phyloP scores from a whole-genome alignment of 2,329 filamentous ascomycete genomes.

The Neofusicoccum sp. region DNA sequence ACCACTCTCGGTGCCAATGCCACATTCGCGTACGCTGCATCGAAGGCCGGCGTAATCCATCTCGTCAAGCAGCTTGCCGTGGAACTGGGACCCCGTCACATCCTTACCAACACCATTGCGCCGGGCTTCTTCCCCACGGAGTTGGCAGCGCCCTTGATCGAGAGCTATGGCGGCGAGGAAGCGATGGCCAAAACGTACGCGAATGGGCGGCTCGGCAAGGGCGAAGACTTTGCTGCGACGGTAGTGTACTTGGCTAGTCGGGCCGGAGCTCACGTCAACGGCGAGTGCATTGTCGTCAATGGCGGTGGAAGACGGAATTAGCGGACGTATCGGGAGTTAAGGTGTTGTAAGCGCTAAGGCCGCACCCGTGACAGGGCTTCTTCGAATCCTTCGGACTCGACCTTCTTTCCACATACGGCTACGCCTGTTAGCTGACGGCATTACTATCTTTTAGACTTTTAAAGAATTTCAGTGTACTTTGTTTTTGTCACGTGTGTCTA shows the following conservation, averaged over 20 bases:
- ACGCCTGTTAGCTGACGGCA: no score
- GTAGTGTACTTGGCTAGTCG: conserved; percentile 35
- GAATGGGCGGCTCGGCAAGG: conserved; percentile 35
- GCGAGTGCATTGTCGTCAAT: background rate
- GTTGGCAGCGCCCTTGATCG: conserved; percentile 41
- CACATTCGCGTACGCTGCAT: conserved; percentile 44
- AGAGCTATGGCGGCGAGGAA: conserved; percentile 44
- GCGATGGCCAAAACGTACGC: conserved; percentile 39
- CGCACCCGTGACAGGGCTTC: no score
- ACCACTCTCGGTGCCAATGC: conserved; percentile 41
- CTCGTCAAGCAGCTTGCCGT: conserved; percentile 42
- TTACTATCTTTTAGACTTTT: no score
- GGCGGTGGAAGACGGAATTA: background rate
- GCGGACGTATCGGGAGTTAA: no score
- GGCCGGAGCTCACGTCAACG: background rate
- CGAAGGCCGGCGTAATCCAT: conserved; percentile 44
- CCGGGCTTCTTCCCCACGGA: conserved; percentile 45
- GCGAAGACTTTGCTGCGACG: conserved; percentile 41
- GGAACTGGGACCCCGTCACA: conserved; percentile 43
- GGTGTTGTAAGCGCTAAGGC: no score
- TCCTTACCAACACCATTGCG: conserved; percentile 43
- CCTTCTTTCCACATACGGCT: no score
- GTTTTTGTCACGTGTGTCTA: no score
- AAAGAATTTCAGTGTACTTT: no score
- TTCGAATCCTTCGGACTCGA: no score